These are phyloP conservation scores for Knoxdaviesia capensis DNA, from an alignment of 2,329 filamentous ascomycete genomes.

Conservation along the genomic window DNA sequence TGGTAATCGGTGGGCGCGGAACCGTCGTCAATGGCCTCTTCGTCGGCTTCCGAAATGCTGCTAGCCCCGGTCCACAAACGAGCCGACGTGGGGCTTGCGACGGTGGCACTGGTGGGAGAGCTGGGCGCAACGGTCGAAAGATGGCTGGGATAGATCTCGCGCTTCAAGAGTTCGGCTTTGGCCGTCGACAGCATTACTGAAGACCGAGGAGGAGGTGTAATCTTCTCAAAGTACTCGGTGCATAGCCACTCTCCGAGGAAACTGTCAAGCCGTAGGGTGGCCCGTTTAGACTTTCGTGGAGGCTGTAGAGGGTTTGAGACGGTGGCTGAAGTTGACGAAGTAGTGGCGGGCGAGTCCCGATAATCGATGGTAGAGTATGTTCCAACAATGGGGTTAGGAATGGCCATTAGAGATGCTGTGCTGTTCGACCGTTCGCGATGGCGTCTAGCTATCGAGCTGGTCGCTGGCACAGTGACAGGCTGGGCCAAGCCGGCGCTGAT, in stretches of 20 bases:
- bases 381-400: conserved; percentile 3
- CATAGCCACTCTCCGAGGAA: conserved; percentile 93
- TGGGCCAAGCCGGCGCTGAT: conserved; percentile 47
- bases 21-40: not conserved
- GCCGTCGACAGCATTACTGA: conserved; percentile 74
- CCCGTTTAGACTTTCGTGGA: conserved; percentile 5
- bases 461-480: conserved; percentile 18
- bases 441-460: not conserved
- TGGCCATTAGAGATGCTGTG: conserved; percentile 1
- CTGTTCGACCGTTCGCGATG: conserved; percentile 5
- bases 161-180: conserved; percentile 66
- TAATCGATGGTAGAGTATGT: too few species aligned
- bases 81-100: conserved; percentile 2
- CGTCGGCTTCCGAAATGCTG: conserved; percentile 1
- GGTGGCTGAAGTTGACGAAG: not conserved
- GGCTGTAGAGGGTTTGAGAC: too few species aligned
- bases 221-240: conserved; percentile 81
- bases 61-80: conserved; percentile 3
- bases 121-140: conserved; percentile 13
- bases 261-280: conserved; percentile 63
- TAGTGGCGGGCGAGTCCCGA: conserved; percentile 2
- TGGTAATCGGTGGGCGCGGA: too few species aligned
- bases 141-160: conserved; percentile 41
- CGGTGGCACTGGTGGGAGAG: not conserved
- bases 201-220: conserved; percentile 72